Percentiles rank a stretch among this genome's conserved stretches.
Conservation (phyloP, 257 asterid species). For the Solanum arcanum region DNA sequence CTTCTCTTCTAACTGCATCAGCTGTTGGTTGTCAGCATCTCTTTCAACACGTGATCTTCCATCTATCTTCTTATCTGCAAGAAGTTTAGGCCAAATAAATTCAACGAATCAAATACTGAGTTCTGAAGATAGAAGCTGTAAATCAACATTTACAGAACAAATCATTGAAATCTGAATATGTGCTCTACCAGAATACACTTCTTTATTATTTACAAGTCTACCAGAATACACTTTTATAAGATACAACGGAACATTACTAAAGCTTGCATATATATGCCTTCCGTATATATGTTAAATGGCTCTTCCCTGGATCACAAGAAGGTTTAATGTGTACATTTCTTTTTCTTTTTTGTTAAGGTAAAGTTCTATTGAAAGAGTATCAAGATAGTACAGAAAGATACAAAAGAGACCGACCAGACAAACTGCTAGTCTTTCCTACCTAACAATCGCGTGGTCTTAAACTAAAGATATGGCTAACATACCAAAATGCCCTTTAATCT, state of each 20-base stretch:
- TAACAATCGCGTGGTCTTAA: background rate
- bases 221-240: background rate
- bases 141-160: background rate
- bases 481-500: background rate
- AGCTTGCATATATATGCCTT: background rate
- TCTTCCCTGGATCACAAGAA: background rate
- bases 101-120: background rate
- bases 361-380: background rate
- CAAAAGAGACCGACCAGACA: background rate
- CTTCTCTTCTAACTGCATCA: slow-evolving; percentile 72
- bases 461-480: background rate
- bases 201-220: background rate
- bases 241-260: background rate
- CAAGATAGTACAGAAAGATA: background rate
- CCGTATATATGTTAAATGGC: background rate
- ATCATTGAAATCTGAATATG: background rate
- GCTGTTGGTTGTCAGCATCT: slow-evolving; percentile 82
- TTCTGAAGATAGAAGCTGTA: background rate
- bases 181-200: background rate
- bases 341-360: background rate
- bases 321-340: background rate
- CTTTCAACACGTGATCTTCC: slow-evolving; percentile 63
- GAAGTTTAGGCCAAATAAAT: slow-evolving; percentile 4
- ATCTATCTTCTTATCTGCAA: slow-evolving; percentile 68
- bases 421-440: background rate